These are phyloP conservation scores for Trametes cubensis DNA, from an alignment of 768 basidiomycete genomes.

Conservation along the genomic window DNA sequence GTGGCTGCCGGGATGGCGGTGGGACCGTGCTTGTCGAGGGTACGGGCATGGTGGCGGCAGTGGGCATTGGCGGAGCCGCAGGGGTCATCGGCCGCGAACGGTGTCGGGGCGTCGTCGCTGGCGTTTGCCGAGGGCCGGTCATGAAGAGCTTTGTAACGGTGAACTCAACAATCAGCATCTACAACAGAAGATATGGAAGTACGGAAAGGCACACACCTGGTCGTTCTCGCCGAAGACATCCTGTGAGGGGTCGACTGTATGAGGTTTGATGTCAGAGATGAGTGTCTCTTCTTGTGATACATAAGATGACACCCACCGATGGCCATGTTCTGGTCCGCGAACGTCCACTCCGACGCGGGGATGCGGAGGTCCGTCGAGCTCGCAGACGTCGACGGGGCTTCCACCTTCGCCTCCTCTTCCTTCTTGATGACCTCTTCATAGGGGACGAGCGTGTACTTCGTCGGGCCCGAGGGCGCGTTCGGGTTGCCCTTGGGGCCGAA, in stretches of 20 bases:
- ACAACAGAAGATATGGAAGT: background rate
- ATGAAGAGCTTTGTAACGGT: constrained; percentile 22
- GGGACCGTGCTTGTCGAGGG: constrained; percentile 1
- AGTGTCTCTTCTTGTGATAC: background rate
- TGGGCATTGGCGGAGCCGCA: constrained; percentile 5
- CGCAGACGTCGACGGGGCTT: background rate
- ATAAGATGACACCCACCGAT: constrained; percentile 24
- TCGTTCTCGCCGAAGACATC: constrained; percentile 27
- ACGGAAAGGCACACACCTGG: constrained; percentile 23
- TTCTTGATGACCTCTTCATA: constrained; percentile 58
- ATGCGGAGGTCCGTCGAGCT: constrained; percentile 24
- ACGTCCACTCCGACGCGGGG: constrained; percentile 26
- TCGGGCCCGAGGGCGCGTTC: constrained; percentile 51
- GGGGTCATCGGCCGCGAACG: constrained; percentile 18
- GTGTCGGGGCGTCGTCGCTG: constrained; percentile 7
- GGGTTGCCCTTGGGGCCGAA: constrained; percentile 68
- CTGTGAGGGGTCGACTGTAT: constrained; percentile 29
- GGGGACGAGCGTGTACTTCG: constrained; percentile 71
- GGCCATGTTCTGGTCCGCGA: constrained; percentile 30
- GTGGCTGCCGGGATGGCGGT: background rate
- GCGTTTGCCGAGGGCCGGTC: constrained; percentile 19
- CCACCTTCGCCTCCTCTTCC: constrained; percentile 16
- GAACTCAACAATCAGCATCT: background rate
- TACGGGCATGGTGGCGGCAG: constrained; percentile 4
- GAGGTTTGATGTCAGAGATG: background rate